These are phyloP conservation scores for Maudiozyma saulgeensis DNA, from an alignment of 805 yeast species.

Conservation along the genomic window DNA sequence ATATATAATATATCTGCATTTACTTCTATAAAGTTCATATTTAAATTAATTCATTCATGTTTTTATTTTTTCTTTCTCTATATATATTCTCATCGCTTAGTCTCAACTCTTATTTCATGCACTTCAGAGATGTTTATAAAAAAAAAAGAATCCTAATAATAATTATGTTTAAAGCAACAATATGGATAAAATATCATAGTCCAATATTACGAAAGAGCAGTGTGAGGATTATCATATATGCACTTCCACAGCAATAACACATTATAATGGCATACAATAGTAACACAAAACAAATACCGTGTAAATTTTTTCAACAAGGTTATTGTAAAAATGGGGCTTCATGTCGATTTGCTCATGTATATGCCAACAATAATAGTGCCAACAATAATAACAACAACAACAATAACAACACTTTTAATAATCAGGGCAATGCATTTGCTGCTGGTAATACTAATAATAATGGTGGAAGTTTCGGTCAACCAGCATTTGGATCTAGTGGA, in stretches of 20 bases:
- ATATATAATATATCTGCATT: not conserved
- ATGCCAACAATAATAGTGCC: conserved; percentile 9
- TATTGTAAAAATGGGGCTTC: conserved; percentile 35
- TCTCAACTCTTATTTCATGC: too few relatives aligned
- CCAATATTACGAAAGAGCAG: too few relatives aligned
- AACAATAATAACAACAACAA: conserved; percentile 6
- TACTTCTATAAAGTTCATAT: not conserved
- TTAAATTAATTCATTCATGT: too few relatives aligned
- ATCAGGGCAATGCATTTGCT: not conserved
- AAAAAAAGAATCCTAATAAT: too few relatives aligned
- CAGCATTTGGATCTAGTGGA: conserved; percentile 1
- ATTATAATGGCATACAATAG: conserved; percentile 3
- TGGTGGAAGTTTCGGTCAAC: conserved; percentile 1
- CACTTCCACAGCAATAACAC: not conserved
- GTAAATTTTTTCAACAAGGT: conserved; percentile 37
- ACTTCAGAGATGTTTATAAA: too few relatives aligned
- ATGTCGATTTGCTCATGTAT: conserved; percentile 38
- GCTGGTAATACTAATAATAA: conserved; percentile 3
- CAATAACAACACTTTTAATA: conserved; percentile 6
- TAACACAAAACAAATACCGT: conserved; percentile 27
- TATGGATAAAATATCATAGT: too few relatives aligned
- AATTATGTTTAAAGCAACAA: too few relatives aligned
- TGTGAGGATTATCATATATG: too few relatives aligned
- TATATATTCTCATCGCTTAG: too few relatives aligned
- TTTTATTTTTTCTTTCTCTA: not conserved